Base-by-base conservation (phyloP, 139 green algal genomes). In the Eudorina sp. region DNA sequence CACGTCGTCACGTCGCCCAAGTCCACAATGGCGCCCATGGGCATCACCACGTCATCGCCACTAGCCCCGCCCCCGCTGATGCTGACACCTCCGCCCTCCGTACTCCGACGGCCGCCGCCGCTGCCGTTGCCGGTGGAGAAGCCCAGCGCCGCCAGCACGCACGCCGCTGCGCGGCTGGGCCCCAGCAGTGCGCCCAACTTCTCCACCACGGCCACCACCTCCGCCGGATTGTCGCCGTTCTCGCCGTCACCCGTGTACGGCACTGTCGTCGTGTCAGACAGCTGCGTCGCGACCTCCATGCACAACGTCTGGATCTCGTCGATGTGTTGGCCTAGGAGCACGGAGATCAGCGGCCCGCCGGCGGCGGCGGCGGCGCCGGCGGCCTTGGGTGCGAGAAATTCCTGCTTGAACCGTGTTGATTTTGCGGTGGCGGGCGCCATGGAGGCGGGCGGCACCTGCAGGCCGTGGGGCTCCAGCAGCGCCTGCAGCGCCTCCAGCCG, bases 301-400 rank as follows among this genome's bases (percentile, higher is more conserved):
- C 82, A 88, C 82, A 88, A 27, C 34, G 34, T 45, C 46, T 88
- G 64, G 13, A 88, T 31, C 62, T 88, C 82, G 48, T 88, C 82
- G 23, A 88, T 68, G 45, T 88, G 82, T 66, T 88, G 82, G 4
- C 45, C 82, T 0, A 88, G 21, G 34, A 88, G 45, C 46, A 27
- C 46, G 23, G 82, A 70, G 9, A 69, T 19, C 31, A 88, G 46
- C 45, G 82, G 41, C 36, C 53, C 82, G 13, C 25, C 34, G 9
- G 16, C 60, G 6, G 19, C 53, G 34, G 27, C n/a, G 25, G 11
- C 25, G 70, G 19, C 40, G 45, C 11, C 34, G 0, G 45, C 66
- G 66, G 34, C 66, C 48, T 34, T 48, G 14, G 18, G 14, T 43
- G 18, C 40, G 8, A 86, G n/a, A 3, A 86, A 7, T 19, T 79